A percentile compares a stretch with the other conserved stretches of the same genome.
Conservation (phyloP, 768 basidiomycete genomes). For the Inosperma sp. region DNA sequence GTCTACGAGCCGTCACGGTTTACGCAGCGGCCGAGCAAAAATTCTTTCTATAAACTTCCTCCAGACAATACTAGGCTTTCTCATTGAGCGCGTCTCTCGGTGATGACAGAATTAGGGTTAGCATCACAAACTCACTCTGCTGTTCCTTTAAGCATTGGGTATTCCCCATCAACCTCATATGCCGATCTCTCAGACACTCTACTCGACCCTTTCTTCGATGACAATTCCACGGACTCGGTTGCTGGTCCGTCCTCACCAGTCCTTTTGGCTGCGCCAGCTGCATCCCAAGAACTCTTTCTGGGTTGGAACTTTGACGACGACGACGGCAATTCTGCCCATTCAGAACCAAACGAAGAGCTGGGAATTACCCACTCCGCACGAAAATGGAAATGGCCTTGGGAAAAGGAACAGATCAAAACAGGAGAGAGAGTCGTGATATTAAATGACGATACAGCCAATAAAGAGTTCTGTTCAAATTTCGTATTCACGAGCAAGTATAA, state of each 20-base stretch:
- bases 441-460: conserved; percentile 68
- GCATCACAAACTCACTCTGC: too few species aligned
- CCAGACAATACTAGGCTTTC: too few species aligned
- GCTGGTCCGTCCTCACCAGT: conserved; percentile 46
- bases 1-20: too few species aligned
- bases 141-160: too few species aligned
- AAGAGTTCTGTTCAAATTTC: conserved; percentile 76
- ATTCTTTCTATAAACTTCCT: too few species aligned
- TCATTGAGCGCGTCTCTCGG: too few species aligned
- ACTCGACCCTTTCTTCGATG: conserved; percentile 85
- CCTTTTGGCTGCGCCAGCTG: conserved; percentile 49
- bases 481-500: conserved; percentile 97
- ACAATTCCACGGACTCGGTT: conserved; percentile 63
- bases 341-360: conserved; percentile 20
- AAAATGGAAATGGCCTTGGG: conserved; percentile 84
- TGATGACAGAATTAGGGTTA: too few species aligned
- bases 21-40: too few species aligned
- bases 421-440: conserved; percentile 81
- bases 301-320: conserved; percentile 76
- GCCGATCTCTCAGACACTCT: conserved; percentile 43
- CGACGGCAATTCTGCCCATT: conserved; percentile 39
- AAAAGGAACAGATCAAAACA: conserved; percentile 55
- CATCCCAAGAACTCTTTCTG: conserved; percentile 50
- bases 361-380: conserved; percentile 20
- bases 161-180: too few species aligned